These are phyloP conservation scores for Coemansia sp. DNA, from an alignment of 371 early-diverging fungal genomes.

Conservation along the genomic window DNA sequence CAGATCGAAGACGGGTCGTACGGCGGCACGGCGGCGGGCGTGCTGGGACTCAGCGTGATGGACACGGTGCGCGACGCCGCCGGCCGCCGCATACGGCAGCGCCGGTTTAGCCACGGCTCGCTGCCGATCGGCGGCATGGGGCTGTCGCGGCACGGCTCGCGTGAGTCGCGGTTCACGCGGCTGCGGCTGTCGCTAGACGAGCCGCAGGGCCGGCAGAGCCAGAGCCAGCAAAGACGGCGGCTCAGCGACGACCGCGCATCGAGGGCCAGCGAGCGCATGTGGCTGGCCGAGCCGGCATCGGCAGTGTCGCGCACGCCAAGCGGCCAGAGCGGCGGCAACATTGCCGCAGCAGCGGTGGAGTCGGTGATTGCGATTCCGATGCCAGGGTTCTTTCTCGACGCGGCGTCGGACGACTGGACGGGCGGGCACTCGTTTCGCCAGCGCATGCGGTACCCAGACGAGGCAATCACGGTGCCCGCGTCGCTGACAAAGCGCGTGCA, in stretches of 20 bases:
- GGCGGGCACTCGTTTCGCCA: slow-evolving; percentile 52
- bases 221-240: too few species aligned
- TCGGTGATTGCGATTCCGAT: slow-evolving; percentile 50
- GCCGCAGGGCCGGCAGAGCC: too few species aligned
- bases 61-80: slow-evolving; percentile 21
- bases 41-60: slow-evolving; percentile 36
- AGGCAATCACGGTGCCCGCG: slow-evolving; percentile 48
- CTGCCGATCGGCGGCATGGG: slow-evolving; percentile 13
- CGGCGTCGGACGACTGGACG: slow-evolving; percentile 50
- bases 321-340: background rate
- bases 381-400: slow-evolving; percentile 50
- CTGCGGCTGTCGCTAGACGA: slow-evolving; percentile 4
- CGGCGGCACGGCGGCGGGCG: slow-evolving; percentile 21
- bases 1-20: slow-evolving; percentile 13
- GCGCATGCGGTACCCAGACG: slow-evolving; percentile 49
- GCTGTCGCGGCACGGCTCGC: slow-evolving; percentile 36
- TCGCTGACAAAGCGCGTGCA: slow-evolving; percentile 54
- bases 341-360: slow-evolving; percentile 4
- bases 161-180: slow-evolving; percentile 10
- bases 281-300: background rate
- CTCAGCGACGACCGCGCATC: background rate
- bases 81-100: slow-evolving; percentile 18
- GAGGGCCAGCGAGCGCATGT: background rate
- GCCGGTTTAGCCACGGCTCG: slow-evolving; percentile 43
- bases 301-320: slow-evolving; percentile 1